Base-by-base conservation (phyloP, 2,329 filamentous ascomycete genomes). In the Colletotrichum sp. region DNA sequence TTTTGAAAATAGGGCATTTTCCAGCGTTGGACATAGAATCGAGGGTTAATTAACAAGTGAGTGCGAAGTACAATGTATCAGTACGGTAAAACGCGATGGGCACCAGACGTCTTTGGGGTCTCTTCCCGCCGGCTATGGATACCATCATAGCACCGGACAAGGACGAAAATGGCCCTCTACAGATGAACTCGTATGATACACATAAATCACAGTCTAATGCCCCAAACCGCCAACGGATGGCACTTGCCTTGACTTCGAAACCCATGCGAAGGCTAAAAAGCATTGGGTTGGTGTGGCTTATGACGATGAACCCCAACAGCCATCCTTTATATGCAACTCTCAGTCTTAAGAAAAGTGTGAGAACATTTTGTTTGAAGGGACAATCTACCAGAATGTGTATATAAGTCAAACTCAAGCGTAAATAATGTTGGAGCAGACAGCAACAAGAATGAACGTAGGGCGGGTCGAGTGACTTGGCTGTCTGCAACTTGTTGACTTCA, bases 11-110 rank as follows among this genome's bases (percentile, higher is more conserved):
- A n/a, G n/a, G n/a, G n/a, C n/a, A n/a, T n/a, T n/a, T n/a, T n/a
- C n/a, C n/a, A n/a, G n/a, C n/a, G n/a, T n/a, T n/a, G n/a, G n/a
- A n/a, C 9, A 19, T 7, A 22, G 12, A 7, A 12, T 0, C 5
- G 1, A 11, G 9, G 39, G 3, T n/a, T 12, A 0, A 4, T 4
- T 6, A n/a, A 6, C 0, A n/a, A 49, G 19, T 7, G 19, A 5
- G 19, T n/a, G 19, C 3, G 19, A 49, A 49, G 1, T 12, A 4
- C 8, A 44, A 19, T 4, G 36, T 11, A 44, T 2, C 19, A 49
- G 5, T 4, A 49, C 19, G 39, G 1, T 6, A 49, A 5, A n/a
- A 3, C 9, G 3, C 19, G 19, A 49, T 49, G 19, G 9, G 9
- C 9, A n/a, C 34, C 32, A 34, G 32, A 34, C 0, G 16, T n/a